Percentiles rank a stretch among this genome's conserved stretches.
These are phyloP conservation scores for Brassica incana DNA, from an alignment of 345 rosid species.

Conservation along the genomic window DNA sequence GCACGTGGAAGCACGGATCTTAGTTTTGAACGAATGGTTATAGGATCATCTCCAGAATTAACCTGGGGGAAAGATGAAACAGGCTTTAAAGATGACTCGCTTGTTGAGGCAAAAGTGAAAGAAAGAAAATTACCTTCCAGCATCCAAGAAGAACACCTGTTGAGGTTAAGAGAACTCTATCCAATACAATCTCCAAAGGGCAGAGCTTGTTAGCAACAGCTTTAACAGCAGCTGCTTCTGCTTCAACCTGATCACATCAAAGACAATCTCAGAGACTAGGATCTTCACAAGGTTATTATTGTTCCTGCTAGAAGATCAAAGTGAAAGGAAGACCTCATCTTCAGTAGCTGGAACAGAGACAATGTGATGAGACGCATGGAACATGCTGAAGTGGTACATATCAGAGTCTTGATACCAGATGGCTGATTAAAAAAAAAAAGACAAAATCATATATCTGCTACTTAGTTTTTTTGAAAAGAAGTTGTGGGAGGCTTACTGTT, in stretches of 20 bases:
- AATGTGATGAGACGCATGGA: slow-evolving; percentile 88
- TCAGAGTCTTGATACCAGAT: slow-evolving; percentile 95
- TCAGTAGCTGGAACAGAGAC: slow-evolving; percentile 70
- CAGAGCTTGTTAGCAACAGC: slow-evolving; percentile 57
- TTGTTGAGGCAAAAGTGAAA: too few relatives aligned
- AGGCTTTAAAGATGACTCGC: background rate
- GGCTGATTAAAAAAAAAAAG: slow-evolving; percentile 51
- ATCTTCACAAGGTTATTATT: slow-evolving; percentile 7
- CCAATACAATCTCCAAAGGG: slow-evolving; percentile 73
- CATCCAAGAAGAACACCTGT: slow-evolving; percentile 97
- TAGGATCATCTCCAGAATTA: slow-evolving; percentile 78
- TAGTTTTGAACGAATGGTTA: slow-evolving; percentile 59
- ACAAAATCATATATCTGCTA: slow-evolving; percentile 29
- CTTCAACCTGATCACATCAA: slow-evolving; percentile 57
- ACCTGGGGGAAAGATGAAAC: slow-evolving; percentile 50
- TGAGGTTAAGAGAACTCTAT: slow-evolving; percentile 86
- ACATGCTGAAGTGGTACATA: slow-evolving; percentile 92
- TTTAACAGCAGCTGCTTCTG: slow-evolving; percentile 67
- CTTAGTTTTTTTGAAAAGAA: slow-evolving; percentile 1
- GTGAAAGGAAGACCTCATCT: slow-evolving; percentile 56
- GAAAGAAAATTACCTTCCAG: slow-evolving; percentile 70
- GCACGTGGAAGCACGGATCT: slow-evolving; percentile 72
- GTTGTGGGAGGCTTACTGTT: slow-evolving; percentile 48
- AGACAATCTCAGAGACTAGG: slow-evolving; percentile 13
- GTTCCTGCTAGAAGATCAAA: background rate